phyloP scores from a whole-genome alignment of 2,329 filamentous ascomycete species.

The Exserohilum turcica region DNA sequence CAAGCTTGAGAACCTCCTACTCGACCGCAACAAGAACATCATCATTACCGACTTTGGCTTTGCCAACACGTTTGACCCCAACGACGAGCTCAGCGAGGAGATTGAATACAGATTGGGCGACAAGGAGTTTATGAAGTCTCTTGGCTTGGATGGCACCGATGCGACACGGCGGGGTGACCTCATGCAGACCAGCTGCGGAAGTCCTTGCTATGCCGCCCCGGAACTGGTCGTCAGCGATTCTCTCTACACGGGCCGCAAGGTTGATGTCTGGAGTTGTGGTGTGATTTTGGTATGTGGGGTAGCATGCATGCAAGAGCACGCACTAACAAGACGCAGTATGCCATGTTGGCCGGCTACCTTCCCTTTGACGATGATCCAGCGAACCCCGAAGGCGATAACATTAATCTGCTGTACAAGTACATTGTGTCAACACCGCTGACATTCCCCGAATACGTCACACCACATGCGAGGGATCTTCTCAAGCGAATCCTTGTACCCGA shows the following conservation, averaged over 20 bases:
- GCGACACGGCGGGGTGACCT: constrained; percentile 85
- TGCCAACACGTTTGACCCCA: constrained; percentile 92
- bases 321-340: constrained; percentile 68
- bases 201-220: constrained; percentile 95
- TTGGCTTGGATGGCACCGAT: constrained; percentile 81
- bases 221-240: constrained; percentile 98
- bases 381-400: constrained; percentile 98
- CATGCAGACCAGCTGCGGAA: constrained; percentile 99
- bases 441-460: constrained; percentile 98
- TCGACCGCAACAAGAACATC: constrained; percentile 97
- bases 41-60: constrained; percentile 99
- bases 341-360: constrained; percentile 96
- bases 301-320: not conserved
- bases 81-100: constrained; percentile 85
- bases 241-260: constrained; percentile 94
- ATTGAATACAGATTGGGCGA: constrained; percentile 87
- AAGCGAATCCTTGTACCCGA: constrained; percentile 94
- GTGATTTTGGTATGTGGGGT: constrained; percentile 82
- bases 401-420: constrained; percentile 98
- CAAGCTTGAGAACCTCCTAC: constrained; percentile 91
- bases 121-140: constrained; percentile 83
- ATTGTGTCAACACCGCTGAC: constrained; percentile 96
- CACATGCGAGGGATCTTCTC: constrained; percentile 89
- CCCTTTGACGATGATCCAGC: constrained; percentile 98
- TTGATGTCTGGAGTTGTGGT: constrained; percentile 99